These are phyloP conservation scores for Penicillium sp. DNA, from an alignment of 2,329 filamentous ascomycete species.

Conservation along the genomic window DNA sequence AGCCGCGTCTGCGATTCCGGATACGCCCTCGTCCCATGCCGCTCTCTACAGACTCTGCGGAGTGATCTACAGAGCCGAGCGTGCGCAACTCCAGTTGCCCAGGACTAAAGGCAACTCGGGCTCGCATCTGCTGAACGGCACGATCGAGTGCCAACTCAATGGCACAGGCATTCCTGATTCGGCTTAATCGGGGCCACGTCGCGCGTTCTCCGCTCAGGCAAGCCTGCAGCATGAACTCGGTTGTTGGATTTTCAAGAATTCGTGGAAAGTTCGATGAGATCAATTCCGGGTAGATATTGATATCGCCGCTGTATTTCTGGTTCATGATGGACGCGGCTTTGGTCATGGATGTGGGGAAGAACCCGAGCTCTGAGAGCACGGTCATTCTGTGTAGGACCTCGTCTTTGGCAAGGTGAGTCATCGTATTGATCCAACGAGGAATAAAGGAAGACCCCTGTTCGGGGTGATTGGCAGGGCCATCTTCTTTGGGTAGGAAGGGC, in stretches of 20 bases:
- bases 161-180: slow-evolving; percentile 82
- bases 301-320: slow-evolving; percentile 92
- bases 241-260: slow-evolving; percentile 79
- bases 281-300: slow-evolving; percentile 86
- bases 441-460: slow-evolving; percentile 36
- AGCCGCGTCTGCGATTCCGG: slow-evolving; percentile 32
- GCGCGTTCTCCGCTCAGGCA: slow-evolving; percentile 78
- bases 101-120: slow-evolving; percentile 39
- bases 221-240: slow-evolving; percentile 81
- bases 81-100: slow-evolving; percentile 26
- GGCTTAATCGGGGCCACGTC: slow-evolving; percentile 86
- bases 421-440: slow-evolving; percentile 63
- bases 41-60: slow-evolving; percentile 27
- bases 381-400: slow-evolving; percentile 81
- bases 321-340: slow-evolving; percentile 80
- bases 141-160: slow-evolving; percentile 75
- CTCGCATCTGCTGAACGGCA: slow-evolving; percentile 45
- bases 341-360: slow-evolving; percentile 76
- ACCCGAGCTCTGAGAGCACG: slow-evolving; percentile 74
- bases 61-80: slow-evolving; percentile 18
- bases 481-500: slow-evolving; percentile 78
- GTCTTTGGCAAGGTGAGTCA: slow-evolving; percentile 73
- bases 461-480: slow-evolving; percentile 44
- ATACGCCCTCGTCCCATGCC: slow-evolving; percentile 24
- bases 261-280: slow-evolving; percentile 71